Conservation (phyloP, 331 rosid species). For the Pyrus hybrid region DNA sequence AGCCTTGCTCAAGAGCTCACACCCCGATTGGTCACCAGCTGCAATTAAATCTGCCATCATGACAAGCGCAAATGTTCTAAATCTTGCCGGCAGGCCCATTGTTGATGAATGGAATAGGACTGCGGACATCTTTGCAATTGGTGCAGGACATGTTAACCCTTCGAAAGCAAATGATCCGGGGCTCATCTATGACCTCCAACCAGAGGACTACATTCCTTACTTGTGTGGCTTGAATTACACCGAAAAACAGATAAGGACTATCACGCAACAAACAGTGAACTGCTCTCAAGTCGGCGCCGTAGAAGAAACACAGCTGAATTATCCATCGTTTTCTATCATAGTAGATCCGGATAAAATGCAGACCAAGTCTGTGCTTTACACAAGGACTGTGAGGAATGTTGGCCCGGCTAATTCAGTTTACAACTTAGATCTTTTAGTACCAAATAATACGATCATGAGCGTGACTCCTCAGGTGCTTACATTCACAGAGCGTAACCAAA, state of each 20-base stretch:
- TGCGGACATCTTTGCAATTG: slow-evolving; percentile 43
- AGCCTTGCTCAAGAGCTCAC: slow-evolving; percentile 54
- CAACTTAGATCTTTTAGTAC: slow-evolving; percentile 4
- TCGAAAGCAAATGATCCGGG: slow-evolving; percentile 53
- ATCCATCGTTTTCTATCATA: slow-evolving; percentile 45
- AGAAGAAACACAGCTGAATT: slow-evolving; percentile 44
- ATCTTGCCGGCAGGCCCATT: slow-evolving; percentile 36
- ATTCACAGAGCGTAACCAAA: slow-evolving; percentile 40
- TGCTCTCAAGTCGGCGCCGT: slow-evolving; percentile 31
- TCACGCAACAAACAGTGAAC: slow-evolving; percentile 22
- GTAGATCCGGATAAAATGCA: slow-evolving; percentile 8
- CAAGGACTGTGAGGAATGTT: slow-evolving; percentile 54
- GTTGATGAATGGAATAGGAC: slow-evolving; percentile 33
- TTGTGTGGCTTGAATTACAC: slow-evolving; percentile 61
- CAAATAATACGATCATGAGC: slow-evolving; percentile 14
- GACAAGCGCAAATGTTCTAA: slow-evolving; percentile 38
- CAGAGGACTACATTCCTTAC: slow-evolving; percentile 63
- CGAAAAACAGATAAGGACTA: slow-evolving; percentile 23
- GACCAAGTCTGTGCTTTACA: slow-evolving; percentile 20
- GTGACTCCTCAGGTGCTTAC: slow-evolving; percentile 19
- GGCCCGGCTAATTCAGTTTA: slow-evolving; percentile 40
- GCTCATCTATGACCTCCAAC: slow-evolving; percentile 43
- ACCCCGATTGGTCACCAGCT: slow-evolving; percentile 83
- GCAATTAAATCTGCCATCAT: slow-evolving; percentile 67
- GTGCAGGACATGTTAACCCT: slow-evolving; percentile 73